phyloP scores from a whole-genome alignment of 192 early-diverging fungal species.

The Dimargaris xerosporica region DNA sequence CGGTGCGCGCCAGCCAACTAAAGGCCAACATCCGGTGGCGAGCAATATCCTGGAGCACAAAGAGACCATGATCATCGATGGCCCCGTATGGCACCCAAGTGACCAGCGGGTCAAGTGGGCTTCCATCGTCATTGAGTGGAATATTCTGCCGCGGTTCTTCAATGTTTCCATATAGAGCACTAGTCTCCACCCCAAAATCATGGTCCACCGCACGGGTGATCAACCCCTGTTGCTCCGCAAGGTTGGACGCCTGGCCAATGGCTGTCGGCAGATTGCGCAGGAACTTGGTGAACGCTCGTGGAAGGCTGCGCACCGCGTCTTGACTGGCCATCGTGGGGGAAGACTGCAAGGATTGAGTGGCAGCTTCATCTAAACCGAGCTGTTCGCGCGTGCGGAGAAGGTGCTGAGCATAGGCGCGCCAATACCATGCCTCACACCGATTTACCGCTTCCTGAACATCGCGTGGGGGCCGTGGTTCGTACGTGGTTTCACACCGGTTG shows the following conservation, averaged over 20 bases:
- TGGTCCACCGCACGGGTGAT: constrained; percentile 20
- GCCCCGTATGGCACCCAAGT: constrained; percentile 4
- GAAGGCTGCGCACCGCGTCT: constrained; percentile 21
- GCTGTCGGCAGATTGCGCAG: constrained; percentile 30
- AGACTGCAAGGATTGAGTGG: not conserved
- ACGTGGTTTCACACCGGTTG: constrained; percentile 17
- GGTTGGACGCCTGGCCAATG: constrained; percentile 28
- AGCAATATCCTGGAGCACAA: constrained; percentile 23
- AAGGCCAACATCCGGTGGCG: constrained; percentile 39
- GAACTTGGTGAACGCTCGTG: constrained; percentile 29
- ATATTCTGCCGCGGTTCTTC: constrained; percentile 14
- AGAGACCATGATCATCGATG: constrained; percentile 4
- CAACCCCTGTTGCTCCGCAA: constrained; percentile 24
- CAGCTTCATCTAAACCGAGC: constrained; percentile 17
- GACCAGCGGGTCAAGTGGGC: not conserved
- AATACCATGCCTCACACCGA: constrained; percentile 43
- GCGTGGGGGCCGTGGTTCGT: constrained; percentile 16
- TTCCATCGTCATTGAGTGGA: constrained; percentile 7
- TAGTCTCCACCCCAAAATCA: constrained; percentile 33
- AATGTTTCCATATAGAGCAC: constrained; percentile 15
- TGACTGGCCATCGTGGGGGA: constrained; percentile 13
- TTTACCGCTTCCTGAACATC: constrained; percentile 21
- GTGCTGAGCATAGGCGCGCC: constrained; percentile 39
- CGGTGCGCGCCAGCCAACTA: constrained; percentile 30
- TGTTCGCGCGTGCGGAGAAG: constrained; percentile 33